Evolutionary conservation across 2,329 filamentous ascomycete species (phyloP), one percentile per base, ranked within the genome.

Genomic region (Verruconis gallopava): DNA sequence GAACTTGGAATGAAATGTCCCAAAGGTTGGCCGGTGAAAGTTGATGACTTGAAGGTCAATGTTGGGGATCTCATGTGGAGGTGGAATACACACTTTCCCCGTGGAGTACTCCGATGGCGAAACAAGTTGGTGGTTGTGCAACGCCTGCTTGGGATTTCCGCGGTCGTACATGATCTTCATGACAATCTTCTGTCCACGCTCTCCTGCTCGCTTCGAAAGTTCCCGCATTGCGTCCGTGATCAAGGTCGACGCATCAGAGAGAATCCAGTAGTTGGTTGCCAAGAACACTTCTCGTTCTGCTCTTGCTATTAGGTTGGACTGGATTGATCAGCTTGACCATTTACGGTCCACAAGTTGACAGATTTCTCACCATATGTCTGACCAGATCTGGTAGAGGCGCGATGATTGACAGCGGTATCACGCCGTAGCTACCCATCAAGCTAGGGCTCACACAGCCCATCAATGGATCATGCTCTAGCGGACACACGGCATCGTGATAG

Each of bases 131-230:
- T 82, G 81, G 5, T 79, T 74, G n/a, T 81, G 72, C 30, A 77
- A 49, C 1, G 76, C 59, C 56, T 85, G 80, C 45, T 72, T 74
- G 2, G 73, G 58, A 45, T 72, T 75, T 5, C 79, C 81, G 6
- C 79, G 70, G 55, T 88, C 83, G 55, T 85, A 86, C 51, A 86
- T 74, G 47, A 89, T 62, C 54, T 85, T 86, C 45, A 86, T 71
- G 0, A 82, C 68, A 0, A 82, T 67, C 41, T 66, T 72, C 13
- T 64, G 56, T 0, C 72, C 72, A 17, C 74, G 63, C 39, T 65
- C 63, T 0, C 75, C 76, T 0, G 77, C 79, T 18, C 81, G 70
- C 25, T 61, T 67, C 0, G 81, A 82, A 0, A 88, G 68, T 55
- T 88, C 81, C 14, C 67, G 67, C 38, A 89, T 65, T 0, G 78